Evolutionary conservation across 2,329 filamentous ascomycete genomes (phyloP), one percentile per base, ranked within the genome.

Genomic region (Neopestalotiopsis clavispora): DNA sequence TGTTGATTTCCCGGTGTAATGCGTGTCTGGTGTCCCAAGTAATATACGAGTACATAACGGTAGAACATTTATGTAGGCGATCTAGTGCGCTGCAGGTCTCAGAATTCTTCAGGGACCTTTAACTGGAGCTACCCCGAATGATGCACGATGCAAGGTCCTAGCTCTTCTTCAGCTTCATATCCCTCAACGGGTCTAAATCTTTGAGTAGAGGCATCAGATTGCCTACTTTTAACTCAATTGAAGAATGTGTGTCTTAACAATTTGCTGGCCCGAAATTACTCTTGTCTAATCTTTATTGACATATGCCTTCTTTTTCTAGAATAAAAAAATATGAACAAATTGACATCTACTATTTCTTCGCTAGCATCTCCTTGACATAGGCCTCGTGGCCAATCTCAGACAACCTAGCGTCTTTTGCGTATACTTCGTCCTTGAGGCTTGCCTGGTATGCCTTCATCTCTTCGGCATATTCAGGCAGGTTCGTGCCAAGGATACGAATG

Each of bases 401-500:
- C 71, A 94, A 75, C 74, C 78, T 84, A 28, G 77, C 80, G 52
- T 90, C 91, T 82, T 93, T 93, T 32, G 80, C 84, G 71, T 88
- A 78, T 1, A 94, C 92, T 74, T 91, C 89, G 68, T 84, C 82
- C 77, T 87, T 87, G 82, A 92, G 91, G 7, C 87, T 84, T 65
- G 84, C 80, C 78, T 90, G 87, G 76, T 92, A 94, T 20, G 84
- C 80, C 71, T 84, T 85, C 82, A 93, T 84, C 73, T 85, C 84
- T 69, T 86, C 80, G 64, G 84, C 80, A n/a, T 92, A 83, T n/a
- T 81, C 83, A 14, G 82, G 80, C 68, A 91, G 86, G 49, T 82
- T 84, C 3, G 87, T 79, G 3, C 90, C 91, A 3, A 94, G 78
- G 42, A 94, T 91, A 20, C 91, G 84, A 23, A 91, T 86, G 0